Conservation (phyloP, 768 basidiomycete species). For the Trametes maxima region DNA sequence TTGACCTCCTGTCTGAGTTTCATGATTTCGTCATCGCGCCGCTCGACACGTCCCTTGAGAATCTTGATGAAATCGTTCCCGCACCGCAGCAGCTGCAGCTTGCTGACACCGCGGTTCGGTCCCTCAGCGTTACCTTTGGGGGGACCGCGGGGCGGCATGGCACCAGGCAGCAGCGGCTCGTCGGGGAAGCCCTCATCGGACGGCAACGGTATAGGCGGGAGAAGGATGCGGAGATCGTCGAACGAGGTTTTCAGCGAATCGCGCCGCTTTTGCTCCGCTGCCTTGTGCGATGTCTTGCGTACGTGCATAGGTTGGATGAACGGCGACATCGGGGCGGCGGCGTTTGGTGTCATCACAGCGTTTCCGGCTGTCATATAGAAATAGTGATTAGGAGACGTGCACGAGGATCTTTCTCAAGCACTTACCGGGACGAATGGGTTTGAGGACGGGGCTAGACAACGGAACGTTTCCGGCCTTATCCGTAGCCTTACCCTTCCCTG, state of each 20-base stretch:
- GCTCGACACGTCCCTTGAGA: constrained; percentile 75
- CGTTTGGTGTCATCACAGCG: constrained; percentile 30
- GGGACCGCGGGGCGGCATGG: constrained; percentile 86
- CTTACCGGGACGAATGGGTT: constrained; percentile 74
- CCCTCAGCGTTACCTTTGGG: constrained; percentile 85
- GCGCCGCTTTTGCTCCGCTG: constrained; percentile 95
- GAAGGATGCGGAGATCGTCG: constrained; percentile 76
- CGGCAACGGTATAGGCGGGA: constrained; percentile 88
- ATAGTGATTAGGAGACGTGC: neutral
- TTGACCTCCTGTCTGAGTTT: constrained; percentile 66
- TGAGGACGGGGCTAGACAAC: constrained; percentile 57
- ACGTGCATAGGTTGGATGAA: constrained; percentile 42
- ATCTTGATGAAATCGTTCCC: constrained; percentile 86
- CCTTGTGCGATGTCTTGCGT: constrained; percentile 88
- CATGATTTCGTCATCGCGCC: constrained; percentile 78
- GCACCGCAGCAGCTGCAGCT: constrained; percentile 87
- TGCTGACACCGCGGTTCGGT: constrained; percentile 95
- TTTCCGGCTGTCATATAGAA: constrained; percentile 36
- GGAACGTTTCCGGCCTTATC: constrained; percentile 31
- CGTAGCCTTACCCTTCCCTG: constrained; percentile 31
- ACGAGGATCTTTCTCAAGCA: neutral
- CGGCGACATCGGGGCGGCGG: constrained; percentile 25
- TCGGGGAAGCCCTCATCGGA: constrained; percentile 70
- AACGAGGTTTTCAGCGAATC: constrained; percentile 96
- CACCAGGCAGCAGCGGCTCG: constrained; percentile 82